phyloP scores from a whole-genome alignment of 2,329 filamentous ascomycete species.

The Stemphylium beticola region DNA sequence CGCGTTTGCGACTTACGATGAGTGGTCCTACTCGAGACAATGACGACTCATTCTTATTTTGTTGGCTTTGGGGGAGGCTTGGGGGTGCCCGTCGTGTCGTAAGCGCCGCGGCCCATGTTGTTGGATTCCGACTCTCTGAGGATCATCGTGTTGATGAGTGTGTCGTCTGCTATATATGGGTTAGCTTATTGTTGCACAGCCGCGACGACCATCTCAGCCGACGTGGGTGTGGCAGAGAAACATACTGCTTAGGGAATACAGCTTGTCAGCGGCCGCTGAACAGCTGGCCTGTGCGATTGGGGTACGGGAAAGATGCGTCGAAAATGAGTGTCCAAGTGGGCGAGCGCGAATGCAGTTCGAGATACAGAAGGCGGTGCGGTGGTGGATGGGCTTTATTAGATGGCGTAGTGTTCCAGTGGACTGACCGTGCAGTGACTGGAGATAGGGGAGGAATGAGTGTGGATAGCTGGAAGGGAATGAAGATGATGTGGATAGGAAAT shows the following conservation, averaged over 20 bases:
- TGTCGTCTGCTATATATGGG: constrained; percentile 39
- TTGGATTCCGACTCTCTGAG: constrained; percentile 49
- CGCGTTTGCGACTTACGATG: constrained; percentile 44
- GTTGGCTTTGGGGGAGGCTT: constrained; percentile 53
- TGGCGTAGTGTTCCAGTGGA: constrained; percentile 39
- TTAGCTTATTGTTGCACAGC: constrained; percentile 32
- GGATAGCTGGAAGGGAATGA: constrained; percentile 34
- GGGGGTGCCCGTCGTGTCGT: constrained; percentile 58
- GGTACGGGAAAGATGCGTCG: constrained; percentile 9
- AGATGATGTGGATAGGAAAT: constrained; percentile 29
- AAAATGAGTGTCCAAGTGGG: constrained; percentile 30
- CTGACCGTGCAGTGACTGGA: constrained; percentile 39
- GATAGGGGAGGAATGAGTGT: constrained; percentile 32
- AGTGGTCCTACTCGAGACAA: constrained; percentile 13
- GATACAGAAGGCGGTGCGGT: constrained; percentile 14
- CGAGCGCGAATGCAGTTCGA: constrained; percentile 11
- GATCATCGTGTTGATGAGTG: constrained; percentile 48
- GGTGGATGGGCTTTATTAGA: constrained; percentile 29
- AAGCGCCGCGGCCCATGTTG: constrained; percentile 58
- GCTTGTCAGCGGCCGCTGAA: constrained; percentile 34
- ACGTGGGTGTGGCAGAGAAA: constrained; percentile 6
- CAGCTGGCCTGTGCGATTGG: constrained; percentile 24
- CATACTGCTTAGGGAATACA: constrained; percentile 28
- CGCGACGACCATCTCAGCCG: background rate
- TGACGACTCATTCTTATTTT: constrained; percentile 38